Percentiles rank a stretch among this genome's conserved stretches.
Conservation (phyloP, 2,329 filamentous ascomycete genomes). For the Ceratocystis colombiana region DNA sequence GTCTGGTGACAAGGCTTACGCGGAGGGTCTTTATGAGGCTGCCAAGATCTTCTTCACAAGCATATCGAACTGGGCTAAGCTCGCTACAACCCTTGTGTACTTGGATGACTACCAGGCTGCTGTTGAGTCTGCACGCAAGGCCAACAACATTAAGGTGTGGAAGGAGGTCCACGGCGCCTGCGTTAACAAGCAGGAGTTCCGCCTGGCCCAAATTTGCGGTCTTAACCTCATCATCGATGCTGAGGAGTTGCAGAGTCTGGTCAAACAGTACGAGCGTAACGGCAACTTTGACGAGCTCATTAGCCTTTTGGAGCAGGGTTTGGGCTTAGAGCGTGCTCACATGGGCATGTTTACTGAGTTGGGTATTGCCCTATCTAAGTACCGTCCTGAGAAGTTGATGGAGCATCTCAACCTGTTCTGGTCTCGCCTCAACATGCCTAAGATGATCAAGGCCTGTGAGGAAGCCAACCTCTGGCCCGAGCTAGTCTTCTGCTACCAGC, state of each 20-base stretch:
- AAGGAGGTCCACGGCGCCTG: slow-evolving; percentile 96
- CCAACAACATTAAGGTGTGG: slow-evolving; percentile 99
- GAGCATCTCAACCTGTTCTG: slow-evolving; percentile 98
- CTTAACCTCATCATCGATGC: slow-evolving; percentile 96
- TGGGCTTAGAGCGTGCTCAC: slow-evolving; percentile 82
- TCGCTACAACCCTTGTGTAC: slow-evolving; percentile 95
- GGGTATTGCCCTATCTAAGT: slow-evolving; percentile 84
- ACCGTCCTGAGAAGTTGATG: slow-evolving; percentile 92
- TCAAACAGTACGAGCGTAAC: slow-evolving; percentile 92
- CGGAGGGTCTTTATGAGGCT: slow-evolving; percentile 86
- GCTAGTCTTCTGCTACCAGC: slow-evolving; percentile 93
- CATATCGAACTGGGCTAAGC: slow-evolving; percentile 99
- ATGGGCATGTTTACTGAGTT: slow-evolving; percentile 97
- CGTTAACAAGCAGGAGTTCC: slow-evolving; percentile 96
- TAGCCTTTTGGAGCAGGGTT: slow-evolving; percentile 80
- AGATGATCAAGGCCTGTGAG: slow-evolving; percentile 88
- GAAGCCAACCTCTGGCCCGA: slow-evolving; percentile 96
- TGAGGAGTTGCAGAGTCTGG: slow-evolving; percentile 83
- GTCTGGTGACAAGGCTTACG: slow-evolving; percentile 95
- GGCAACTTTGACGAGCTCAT: slow-evolving; percentile 99
- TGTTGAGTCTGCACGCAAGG: slow-evolving; percentile 94
- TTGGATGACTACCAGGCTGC: slow-evolving; percentile 94
- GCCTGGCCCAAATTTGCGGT: slow-evolving; percentile 95
- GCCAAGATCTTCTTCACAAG: slow-evolving; percentile 98
- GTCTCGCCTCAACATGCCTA: slow-evolving; percentile 94